Evolutionary conservation across 1,284 basidiomycete genomes (phyloP).

Genomic region (Melampsora americana): DNA sequence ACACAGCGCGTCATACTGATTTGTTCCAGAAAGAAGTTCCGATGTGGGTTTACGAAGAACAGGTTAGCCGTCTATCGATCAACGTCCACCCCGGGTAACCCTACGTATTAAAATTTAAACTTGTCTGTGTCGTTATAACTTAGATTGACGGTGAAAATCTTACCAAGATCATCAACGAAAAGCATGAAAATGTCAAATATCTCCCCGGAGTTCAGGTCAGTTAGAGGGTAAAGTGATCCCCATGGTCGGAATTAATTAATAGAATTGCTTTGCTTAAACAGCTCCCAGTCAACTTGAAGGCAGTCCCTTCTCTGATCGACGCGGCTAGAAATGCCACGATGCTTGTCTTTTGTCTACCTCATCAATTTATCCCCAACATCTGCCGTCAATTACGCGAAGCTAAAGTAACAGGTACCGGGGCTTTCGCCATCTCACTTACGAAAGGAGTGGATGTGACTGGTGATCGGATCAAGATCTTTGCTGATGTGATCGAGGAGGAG

Average conservation of each 20-base stretch:
- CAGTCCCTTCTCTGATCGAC: slow-evolving; percentile 54
- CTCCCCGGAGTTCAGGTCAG: slow-evolving; percentile 60
- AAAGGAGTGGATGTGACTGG: slow-evolving; percentile 59
- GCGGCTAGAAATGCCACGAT: slow-evolving; percentile 55
- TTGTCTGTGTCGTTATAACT: neutral
- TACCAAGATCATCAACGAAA: slow-evolving; percentile 61
- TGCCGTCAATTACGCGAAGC: slow-evolving; percentile 45
- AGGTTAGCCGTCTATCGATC: slow-evolving; percentile 51
- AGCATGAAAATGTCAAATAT: slow-evolving; percentile 62
- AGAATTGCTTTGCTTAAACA: slow-evolving; percentile 59
- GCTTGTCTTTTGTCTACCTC: slow-evolving; percentile 57
- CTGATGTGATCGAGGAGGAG: slow-evolving; percentile 60
- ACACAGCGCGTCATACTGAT: slow-evolving; percentile 9
- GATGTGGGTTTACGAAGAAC: slow-evolving; percentile 61
- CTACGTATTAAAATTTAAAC: neutral
- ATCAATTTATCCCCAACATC: slow-evolving; percentile 54
- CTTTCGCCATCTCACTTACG: slow-evolving; percentile 27
- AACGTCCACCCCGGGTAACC: neutral
- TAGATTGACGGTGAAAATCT: slow-evolving; percentile 60
- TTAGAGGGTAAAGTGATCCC: too few species aligned
- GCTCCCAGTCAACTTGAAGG: slow-evolving; percentile 56
- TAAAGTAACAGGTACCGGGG: slow-evolving; percentile 24
- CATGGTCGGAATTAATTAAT: slow-evolving; percentile 59
- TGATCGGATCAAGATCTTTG: slow-evolving; percentile 61
- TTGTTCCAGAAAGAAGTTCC: slow-evolving; percentile 58